phyloP scores from a whole-genome alignment of 1,139 yeast species.

The Zygosaccharomyces pseudobailii region DNA sequence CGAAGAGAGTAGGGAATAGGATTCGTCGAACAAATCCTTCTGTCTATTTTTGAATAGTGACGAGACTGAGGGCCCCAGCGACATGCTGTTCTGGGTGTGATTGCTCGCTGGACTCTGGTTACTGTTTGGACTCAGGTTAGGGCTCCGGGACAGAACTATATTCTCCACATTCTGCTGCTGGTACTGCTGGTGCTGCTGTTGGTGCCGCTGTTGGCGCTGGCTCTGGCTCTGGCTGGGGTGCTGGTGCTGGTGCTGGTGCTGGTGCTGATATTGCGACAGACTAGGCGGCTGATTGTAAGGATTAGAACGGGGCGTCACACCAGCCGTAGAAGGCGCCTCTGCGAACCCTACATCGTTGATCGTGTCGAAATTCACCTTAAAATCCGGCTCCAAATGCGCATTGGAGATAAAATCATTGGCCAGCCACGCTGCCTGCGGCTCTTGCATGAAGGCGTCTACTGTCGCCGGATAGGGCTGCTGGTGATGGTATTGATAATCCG shows the following conservation, averaged over 20 bases:
- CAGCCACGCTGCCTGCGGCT: slow-evolving; percentile 53
- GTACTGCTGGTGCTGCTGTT: background rate
- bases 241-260: background rate
- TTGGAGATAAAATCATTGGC: slow-evolving; percentile 50
- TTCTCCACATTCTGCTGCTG: background rate
- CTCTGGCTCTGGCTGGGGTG: background rate
- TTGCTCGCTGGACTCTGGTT: slow-evolving; percentile 2
- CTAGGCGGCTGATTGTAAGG: background rate
- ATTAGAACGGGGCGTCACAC: background rate
- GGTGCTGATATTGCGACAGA: background rate
- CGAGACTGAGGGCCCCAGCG: slow-evolving; percentile 17
- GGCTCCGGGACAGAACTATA: background rate
- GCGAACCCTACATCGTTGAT: slow-evolving; percentile 54
- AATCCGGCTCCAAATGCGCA: slow-evolving; percentile 52
- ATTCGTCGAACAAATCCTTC: slow-evolving; percentile 46
- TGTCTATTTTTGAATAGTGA: slow-evolving; percentile 53
- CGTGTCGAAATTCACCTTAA: slow-evolving; percentile 32
- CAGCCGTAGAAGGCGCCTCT: slow-evolving; percentile 12
- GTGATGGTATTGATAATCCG: slow-evolving; percentile 4
- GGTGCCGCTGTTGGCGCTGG: background rate
- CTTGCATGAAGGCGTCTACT: background rate
- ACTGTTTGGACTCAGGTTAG: slow-evolving; percentile 1
- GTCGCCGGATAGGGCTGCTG: background rate
- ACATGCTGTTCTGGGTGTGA: slow-evolving; percentile 6
- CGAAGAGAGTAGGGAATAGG: slow-evolving; percentile 1